Percentiles rank a stretch among this genome's conserved stretches.
phyloP scores from a whole-genome alignment of 78 protist genomes.

The Emiliania huxleyi region DNA sequence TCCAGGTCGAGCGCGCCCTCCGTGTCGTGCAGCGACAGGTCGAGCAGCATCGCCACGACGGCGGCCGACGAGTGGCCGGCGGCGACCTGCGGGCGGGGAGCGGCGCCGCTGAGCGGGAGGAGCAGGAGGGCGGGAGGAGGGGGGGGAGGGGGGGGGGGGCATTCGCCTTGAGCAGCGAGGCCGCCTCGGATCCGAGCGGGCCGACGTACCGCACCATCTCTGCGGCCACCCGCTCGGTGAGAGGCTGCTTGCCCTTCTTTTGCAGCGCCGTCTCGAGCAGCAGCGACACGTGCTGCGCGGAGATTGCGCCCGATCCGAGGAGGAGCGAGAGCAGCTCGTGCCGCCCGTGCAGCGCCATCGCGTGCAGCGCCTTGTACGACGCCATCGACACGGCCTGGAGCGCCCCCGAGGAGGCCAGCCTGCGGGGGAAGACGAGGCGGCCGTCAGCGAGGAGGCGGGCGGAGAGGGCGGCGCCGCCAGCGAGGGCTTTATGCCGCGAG shows the following conservation, averaged over 20 bases:
- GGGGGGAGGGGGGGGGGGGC: no score
- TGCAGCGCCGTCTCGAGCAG: neutral
- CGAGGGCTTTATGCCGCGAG: neutral
- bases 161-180: neutral
- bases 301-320: neutral
- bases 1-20: neutral
- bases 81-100: no score
- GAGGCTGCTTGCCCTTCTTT: neutral
- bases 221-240: neutral
- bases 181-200: neutral
- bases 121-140: no score
- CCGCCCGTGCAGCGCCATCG: conserved; percentile 6
- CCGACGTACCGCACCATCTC: conserved; percentile 8
- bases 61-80: neutral
- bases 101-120: no score
- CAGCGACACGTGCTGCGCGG: conserved; percentile 7
- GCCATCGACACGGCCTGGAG: neutral
- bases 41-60: conserved; percentile 10
- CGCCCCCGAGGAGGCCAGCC: neutral
- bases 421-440: no score
- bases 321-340: conserved; percentile 7
- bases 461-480: neutral
- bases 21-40: neutral
- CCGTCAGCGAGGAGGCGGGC: neutral
- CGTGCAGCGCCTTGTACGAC: neutral